phyloP scores from a whole-genome alignment of 2,329 filamentous ascomycete genomes.

The Coniochaeta sp. region DNA sequence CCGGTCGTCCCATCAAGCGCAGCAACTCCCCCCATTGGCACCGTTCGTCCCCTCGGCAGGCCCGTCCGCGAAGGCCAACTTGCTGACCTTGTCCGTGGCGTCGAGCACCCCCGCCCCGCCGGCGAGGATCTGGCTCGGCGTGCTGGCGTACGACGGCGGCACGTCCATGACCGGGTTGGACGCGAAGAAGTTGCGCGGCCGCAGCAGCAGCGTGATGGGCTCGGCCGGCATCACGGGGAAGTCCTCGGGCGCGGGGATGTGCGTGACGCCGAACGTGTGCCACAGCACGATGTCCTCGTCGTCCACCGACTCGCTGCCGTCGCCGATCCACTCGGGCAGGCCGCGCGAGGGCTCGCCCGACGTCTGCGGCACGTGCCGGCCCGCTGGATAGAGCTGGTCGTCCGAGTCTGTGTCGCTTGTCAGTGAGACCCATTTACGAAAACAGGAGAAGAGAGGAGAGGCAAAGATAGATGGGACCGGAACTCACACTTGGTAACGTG shows the following conservation, averaged over 20 bases:
- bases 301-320: constrained; percentile 61
- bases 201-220: constrained; percentile 72
- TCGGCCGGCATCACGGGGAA: constrained; percentile 88
- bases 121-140: constrained; percentile 60
- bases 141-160: constrained; percentile 65
- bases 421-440: neutral
- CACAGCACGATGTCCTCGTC: constrained; percentile 85
- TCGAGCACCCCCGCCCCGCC: constrained; percentile 35
- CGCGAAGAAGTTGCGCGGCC: constrained; percentile 77
- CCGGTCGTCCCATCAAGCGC: neutral
- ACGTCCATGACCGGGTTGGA: constrained; percentile 77
- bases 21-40: constrained; percentile 1
- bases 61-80: constrained; percentile 20
- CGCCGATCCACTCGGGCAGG: constrained; percentile 69
- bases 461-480: no score
- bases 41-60: constrained; percentile 4
- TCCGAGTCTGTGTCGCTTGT: constrained; percentile 53
- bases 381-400: constrained; percentile 76
- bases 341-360: constrained; percentile 70
- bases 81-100: constrained; percentile 40
- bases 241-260: constrained; percentile 85
- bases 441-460: neutral
- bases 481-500: constrained; percentile 81
- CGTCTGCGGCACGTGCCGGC: constrained; percentile 82
- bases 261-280: constrained; percentile 89